Evolutionary conservation across 108 stramenopile genomes (phyloP), one percentile per base, ranked within the genome.

Genomic region (Skeletonema menzelii): DNA sequence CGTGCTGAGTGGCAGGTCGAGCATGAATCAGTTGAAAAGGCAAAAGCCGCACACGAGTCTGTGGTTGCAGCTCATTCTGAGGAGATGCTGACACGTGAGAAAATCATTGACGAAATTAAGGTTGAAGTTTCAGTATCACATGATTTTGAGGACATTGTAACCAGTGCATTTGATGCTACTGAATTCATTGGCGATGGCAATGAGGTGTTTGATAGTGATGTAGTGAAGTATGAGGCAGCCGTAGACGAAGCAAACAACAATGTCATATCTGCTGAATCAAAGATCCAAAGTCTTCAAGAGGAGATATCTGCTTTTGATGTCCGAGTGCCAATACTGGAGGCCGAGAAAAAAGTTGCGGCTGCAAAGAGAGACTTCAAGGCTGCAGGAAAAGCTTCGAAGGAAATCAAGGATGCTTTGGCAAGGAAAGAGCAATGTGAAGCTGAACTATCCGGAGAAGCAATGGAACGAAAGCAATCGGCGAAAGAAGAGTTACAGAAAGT

Each of bases 311-410:
- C 27, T 11, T 68, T 96, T 46, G 63, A 87, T 32, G 66, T 49
- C 19, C 70, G 69, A 8, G 73, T 96, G 31, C 92, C 95, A 26
- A 68, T 84, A 40, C 78, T 94, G 28, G 91, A 96, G 73, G 86
- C 72, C 13, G 72, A 80, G 12, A 96, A 96, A 72, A 90, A 90
- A 57, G 63, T 67, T 19, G 90, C 90, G 8, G 95, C 90, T 5
- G 82, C 87, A 8, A 82, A 75, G 35, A 80, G 92, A 20, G 91
- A 96, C 82, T 96, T 94, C 80, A 93, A 94, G 73, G 72, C 84
- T 5, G 95, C 92, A 24, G 87, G 85, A 1, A 87, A 91, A 47
- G 90, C 84, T 7, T 92, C 88, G 19, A 96, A 96, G 66, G 92
- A 94, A 62, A 91, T 92, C 31, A 96, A 96, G 59, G 93, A 95